phyloP scores from a whole-genome alignment of 805 yeast genomes.

The Candida lessepsii region DNA sequence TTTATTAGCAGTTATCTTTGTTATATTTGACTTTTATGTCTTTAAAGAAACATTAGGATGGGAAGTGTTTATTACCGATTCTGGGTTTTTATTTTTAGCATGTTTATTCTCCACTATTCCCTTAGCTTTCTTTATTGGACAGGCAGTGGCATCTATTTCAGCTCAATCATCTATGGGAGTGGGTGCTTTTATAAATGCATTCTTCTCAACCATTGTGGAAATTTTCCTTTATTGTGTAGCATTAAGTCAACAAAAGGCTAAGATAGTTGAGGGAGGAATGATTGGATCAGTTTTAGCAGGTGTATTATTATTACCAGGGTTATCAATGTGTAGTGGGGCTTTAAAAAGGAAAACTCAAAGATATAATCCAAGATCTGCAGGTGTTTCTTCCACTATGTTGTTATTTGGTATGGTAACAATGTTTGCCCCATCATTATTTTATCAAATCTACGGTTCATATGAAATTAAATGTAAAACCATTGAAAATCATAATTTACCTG shows the following conservation, averaged over 20 bases:
- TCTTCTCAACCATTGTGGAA: constrained; percentile 94
- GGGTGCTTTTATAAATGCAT: constrained; percentile 97
- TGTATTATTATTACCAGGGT: constrained; percentile 85
- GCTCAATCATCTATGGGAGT: constrained; percentile 99
- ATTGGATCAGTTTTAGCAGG: constrained; percentile 94
- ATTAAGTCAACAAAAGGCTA: constrained; percentile 76
- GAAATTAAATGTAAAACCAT: constrained; percentile 71
- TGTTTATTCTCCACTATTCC: constrained; percentile 88
- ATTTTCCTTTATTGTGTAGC: constrained; percentile 92
- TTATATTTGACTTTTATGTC: constrained; percentile 73
- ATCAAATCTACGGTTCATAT: constrained; percentile 86
- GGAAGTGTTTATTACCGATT: constrained; percentile 51
- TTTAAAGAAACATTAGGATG: constrained; percentile 45
- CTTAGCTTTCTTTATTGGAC: constrained; percentile 94
- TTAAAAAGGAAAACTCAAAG: constrained; percentile 87
- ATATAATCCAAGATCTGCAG: constrained; percentile 94
- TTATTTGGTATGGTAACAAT: constrained; percentile 86
- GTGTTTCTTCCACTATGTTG: constrained; percentile 95
- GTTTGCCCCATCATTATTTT: constrained; percentile 88
- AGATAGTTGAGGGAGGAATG: constrained; percentile 91
- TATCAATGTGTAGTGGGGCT: constrained; percentile 98
- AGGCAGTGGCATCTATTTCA: constrained; percentile 98
- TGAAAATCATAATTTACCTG: constrained; percentile 12
- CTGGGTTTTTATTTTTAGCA: constrained; percentile 65
- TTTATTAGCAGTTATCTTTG: constrained; percentile 74